Evolutionary conservation across 352 stramenopile genomes (phyloP), one percentile per base, ranked within the genome.

Genomic region (Elongisporangium anandrum): DNA sequence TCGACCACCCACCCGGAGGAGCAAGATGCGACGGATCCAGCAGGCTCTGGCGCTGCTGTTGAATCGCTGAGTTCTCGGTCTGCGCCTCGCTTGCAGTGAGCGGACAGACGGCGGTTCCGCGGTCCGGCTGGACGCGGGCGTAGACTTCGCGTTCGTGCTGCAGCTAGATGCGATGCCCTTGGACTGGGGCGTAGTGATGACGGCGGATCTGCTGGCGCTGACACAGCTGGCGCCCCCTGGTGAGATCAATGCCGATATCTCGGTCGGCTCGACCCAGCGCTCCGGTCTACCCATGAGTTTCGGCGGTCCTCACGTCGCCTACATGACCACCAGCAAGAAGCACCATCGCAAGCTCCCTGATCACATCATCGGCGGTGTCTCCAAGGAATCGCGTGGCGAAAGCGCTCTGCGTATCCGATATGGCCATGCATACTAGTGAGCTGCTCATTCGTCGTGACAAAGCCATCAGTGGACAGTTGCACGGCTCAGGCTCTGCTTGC

Each of bases 241-340:
- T 6, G 95, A 98, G 45, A 96, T 97, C 72, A 96, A 96, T 58
- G 96, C 96, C 4, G 98, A 99, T 71, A 99, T 99, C 78, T 95
- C 94, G 17, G 89, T 99, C 38, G 98, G 97, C 45, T 99, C 93
- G n/a, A 88, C 95, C 4, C 98, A 99, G 82, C 91, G 98, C 60
- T 99, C 99, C 68, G 98, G 98, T 58, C 96, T 99, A 20, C 98
- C 98, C 13, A 98, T 99, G 94, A 98, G 98, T 67, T 99, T 99
- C 70, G 98, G 98, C 52, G 98, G 98, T 39, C 98, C 98, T 12
- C 97, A 99, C 76, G 97, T 97, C 22, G 97, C 91, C 56, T 99
- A 99, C 75, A 81, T 99, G 59, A 88, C 96, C 0, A 99, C 94
- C 9, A 98, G 89, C 41, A 94, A 98, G 64, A 88, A 97, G 66